Base-by-base conservation (phyloP, 2,329 filamentous ascomycete species). In the Pezicula neosporulosa region DNA sequence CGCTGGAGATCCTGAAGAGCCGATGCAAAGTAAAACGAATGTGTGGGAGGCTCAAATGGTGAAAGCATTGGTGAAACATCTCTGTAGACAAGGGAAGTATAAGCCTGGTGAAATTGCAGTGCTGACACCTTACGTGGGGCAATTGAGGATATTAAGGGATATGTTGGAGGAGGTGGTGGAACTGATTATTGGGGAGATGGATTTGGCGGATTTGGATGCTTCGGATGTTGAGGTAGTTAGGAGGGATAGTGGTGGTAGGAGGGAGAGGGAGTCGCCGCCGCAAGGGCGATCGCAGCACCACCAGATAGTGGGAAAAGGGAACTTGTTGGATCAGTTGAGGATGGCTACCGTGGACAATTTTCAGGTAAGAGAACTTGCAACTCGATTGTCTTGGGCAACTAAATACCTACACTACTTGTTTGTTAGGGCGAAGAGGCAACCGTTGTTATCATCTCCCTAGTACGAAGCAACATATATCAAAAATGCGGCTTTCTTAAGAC, bases 291-390 rank as follows among this genome's bases (percentile, higher is more conserved):
- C n/a, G 37, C 37, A 41, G 37, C 37, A 41, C 6, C 37, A 41
- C n/a, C 37, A 78, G 21, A 71, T 70, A 1, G 64, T 87, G 3
- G 70, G 80, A 4, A 66, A 28, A 9, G 27, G 27, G 27, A 28
- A 28, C 27, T 28, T 28, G 27, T 28, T 86, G 27, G 27, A 28
- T 28, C 6, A 28, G 27, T 28, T 28, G 27, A 28, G 27, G 27
- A 28, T 28, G 0, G 83, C 85, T 0, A 89, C 85, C 0, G 77
- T 90, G 0, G 85, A 89, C 65, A 90, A 90, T 55, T 91, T 89
- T 49, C 86, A 91, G 59, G 27, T 28, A 28, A 28, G 27, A 28
- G 27, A 28, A 28, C 27, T 28, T 28, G 27, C 27, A 28, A 28
- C 27, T 28, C 27, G 9, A 28, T 28, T 28, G 27, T 28, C 27